Evolutionary conservation across 2,329 filamentous ascomycete species (phyloP).

Genomic region (Chrysoporthe austroafricana): DNA sequence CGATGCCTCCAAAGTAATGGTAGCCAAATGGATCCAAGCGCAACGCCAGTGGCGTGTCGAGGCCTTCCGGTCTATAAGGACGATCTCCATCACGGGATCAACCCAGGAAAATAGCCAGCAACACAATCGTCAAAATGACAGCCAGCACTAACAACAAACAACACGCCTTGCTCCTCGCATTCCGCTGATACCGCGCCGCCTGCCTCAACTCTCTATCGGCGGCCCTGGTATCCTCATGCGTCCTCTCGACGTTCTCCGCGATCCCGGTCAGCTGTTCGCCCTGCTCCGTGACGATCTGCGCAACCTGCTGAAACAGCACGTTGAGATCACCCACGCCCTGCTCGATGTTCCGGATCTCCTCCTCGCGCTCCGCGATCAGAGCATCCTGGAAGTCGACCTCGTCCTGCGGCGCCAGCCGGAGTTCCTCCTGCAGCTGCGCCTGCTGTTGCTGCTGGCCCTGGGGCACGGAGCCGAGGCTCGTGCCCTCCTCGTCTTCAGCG

Average conservation of each 20-base stretch:
- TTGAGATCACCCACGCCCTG: slow-evolving; percentile 95
- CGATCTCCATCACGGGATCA: slow-evolving; percentile 40
- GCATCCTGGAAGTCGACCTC: slow-evolving; percentile 98
- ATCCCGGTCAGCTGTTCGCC: slow-evolving; percentile 88
- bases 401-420: slow-evolving; percentile 83
- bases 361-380: slow-evolving; percentile 92
- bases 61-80: not conserved
- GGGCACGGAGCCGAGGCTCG: slow-evolving; percentile 34
- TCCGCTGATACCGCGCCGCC: slow-evolving; percentile 92
- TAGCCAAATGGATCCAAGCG: not conserved
- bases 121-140: slow-evolving; percentile 85
- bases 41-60: not conserved
- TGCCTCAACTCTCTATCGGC: slow-evolving; percentile 85
- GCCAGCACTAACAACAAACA: slow-evolving; percentile 87
- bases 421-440: slow-evolving; percentile 73
- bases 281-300: slow-evolving; percentile 94
- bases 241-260: slow-evolving; percentile 82
- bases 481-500: slow-evolving; percentile 63
- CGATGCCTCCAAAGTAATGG: not conserved
- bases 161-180: slow-evolving; percentile 91
- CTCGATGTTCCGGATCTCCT: slow-evolving; percentile 97
- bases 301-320: slow-evolving; percentile 96
- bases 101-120: slow-evolving; percentile 82
- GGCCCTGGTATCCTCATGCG: slow-evolving; percentile 78
- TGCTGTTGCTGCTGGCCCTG: slow-evolving; percentile 56